phyloP scores from a whole-genome alignment of 129 eudicot genomes.

The Cynara cardunculus region DNA sequence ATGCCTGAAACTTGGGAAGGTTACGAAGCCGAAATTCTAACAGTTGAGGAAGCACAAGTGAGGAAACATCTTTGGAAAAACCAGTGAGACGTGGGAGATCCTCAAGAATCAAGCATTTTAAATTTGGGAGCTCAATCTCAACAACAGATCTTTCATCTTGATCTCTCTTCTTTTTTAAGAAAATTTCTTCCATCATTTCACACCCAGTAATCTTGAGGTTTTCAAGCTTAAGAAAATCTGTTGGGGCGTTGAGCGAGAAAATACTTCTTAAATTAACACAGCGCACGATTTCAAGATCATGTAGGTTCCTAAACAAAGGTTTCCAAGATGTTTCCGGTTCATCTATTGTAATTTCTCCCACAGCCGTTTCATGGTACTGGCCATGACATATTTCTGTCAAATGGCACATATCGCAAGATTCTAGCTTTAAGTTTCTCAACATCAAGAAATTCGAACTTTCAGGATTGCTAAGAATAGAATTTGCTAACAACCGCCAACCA shows the following conservation, averaged over 20 bases:
- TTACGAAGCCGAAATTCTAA: conserved; percentile 18
- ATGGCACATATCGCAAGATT: conserved; percentile 5
- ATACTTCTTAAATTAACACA: conserved; percentile 12
- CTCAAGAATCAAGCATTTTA: conserved; percentile 22
- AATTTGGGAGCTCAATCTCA: conserved; percentile 19
- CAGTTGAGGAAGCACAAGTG: conserved; percentile 19
- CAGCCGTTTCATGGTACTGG: neutral
- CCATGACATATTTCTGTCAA: conserved; percentile 17
- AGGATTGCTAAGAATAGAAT: neutral
- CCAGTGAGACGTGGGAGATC: conserved; percentile 21
- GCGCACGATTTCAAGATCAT: conserved; percentile 20
- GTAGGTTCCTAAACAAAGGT: conserved; percentile 14
- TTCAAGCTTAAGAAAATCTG: conserved; percentile 19
- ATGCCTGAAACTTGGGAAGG: conserved; percentile 14
- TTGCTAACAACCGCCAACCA: conserved; percentile 14
- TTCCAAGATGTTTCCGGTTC: neutral
- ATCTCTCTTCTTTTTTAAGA: neutral
- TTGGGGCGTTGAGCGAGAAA: conserved; percentile 6
- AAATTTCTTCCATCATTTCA: conserved; percentile 15
- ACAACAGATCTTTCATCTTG: conserved; percentile 7
- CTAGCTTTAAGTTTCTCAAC: conserved; percentile 23
- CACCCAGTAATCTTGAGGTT: conserved; percentile 27
- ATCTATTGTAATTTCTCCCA: conserved; percentile 20
- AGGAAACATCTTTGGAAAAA: conserved; percentile 15
- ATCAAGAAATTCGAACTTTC: neutral